Percentiles rank a stretch among this genome's conserved stretches.
Conservation (phyloP, 2,329 filamentous ascomycete species). For the Cercospora janseana region DNA sequence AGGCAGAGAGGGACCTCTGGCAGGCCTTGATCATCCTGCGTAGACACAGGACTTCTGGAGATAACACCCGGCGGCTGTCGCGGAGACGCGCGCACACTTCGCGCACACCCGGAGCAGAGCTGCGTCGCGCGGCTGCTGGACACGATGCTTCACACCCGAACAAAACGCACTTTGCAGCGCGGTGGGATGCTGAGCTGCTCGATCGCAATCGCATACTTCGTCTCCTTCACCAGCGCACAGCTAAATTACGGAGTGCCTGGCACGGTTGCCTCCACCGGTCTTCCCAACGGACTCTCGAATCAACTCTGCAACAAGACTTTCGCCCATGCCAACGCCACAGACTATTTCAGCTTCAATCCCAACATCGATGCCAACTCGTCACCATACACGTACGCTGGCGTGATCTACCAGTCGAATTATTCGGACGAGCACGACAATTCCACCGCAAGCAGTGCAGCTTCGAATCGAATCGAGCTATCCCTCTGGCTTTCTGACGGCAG, state of each 20-base stretch:
- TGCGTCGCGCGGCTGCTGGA: no score
- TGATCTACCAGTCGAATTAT: constrained; percentile 15
- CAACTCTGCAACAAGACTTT: constrained; percentile 18
- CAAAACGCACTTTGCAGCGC: no score
- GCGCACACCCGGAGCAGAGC: no score
- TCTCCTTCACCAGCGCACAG: constrained; percentile 11
- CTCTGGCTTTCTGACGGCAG: constrained; percentile 22
- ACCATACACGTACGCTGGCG: constrained; percentile 12
- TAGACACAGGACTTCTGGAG: no score
- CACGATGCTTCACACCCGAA: no score
- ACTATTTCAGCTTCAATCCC: constrained; percentile 14
- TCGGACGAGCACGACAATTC: no score
- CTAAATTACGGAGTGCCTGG: constrained; percentile 14
- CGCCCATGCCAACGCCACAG: constrained; percentile 14
- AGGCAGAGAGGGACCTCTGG: no score
- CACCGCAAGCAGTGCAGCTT: background rate
- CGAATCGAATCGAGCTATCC: constrained; percentile 15
- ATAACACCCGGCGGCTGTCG: no score
- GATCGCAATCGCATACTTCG: no score
- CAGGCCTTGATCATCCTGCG: no score
- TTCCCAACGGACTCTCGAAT: constrained; percentile 9
- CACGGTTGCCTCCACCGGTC: background rate
- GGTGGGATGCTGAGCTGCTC: no score
- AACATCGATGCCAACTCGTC: background rate
- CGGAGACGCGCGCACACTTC: no score